Evolutionary conservation across 345 rosid genomes (phyloP).

Genomic region (Carallia pectinifolia): DNA sequence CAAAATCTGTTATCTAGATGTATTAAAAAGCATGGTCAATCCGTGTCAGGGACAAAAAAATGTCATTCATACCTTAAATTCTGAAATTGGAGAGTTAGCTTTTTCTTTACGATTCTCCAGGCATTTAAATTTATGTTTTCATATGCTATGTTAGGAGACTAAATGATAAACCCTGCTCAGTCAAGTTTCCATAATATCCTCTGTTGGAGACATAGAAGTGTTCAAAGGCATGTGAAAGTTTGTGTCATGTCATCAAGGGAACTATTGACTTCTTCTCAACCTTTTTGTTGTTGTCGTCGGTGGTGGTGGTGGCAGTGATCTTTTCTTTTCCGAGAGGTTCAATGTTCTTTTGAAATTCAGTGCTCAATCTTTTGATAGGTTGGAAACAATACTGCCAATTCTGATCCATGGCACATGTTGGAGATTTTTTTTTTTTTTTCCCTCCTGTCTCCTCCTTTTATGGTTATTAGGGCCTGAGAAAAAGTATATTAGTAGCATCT

Average conservation of each 20-base stretch:
- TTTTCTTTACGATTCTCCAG: not conserved
- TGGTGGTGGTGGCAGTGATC: no score
- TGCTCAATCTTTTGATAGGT: no score
- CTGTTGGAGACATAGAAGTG: no score
- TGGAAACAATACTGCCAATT: not conserved
- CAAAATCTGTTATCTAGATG: not conserved
- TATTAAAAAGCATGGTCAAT: slow-evolving; percentile 3
- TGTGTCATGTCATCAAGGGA: no score
- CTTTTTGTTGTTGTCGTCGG: no score
- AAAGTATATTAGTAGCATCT: no score
- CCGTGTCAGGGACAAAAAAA: not conserved
- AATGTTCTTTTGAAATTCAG: no score
- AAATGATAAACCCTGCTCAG: not conserved
- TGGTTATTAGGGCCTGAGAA: not conserved
- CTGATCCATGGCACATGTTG: not conserved
- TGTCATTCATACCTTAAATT: not conserved
- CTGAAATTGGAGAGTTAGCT: not conserved
- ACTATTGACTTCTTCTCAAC: no score
- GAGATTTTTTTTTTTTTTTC: not conserved
- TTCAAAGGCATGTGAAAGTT: not conserved
- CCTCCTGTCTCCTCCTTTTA: not conserved
- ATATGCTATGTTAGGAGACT: not conserved
- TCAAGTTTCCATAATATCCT: no score
- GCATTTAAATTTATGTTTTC: not conserved
- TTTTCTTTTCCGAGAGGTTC: no score